These are phyloP conservation scores for Cyclaneusma minus DNA, from an alignment of 2,329 filamentous ascomycete genomes.

Conservation along the genomic window DNA sequence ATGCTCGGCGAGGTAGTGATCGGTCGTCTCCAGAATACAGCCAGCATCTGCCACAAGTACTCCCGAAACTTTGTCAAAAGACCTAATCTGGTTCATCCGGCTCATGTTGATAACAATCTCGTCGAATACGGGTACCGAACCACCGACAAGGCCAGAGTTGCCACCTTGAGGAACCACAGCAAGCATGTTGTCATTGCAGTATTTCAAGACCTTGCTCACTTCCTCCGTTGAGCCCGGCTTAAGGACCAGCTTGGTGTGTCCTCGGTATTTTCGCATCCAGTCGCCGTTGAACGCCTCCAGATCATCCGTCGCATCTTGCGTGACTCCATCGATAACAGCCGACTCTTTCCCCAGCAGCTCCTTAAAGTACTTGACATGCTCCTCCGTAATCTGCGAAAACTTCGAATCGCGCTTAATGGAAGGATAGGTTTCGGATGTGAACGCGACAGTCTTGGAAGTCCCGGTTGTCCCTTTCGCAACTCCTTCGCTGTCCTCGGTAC, in stretches of 20 bases:
- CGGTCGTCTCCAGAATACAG: slow-evolving; percentile 76
- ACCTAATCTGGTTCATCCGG: slow-evolving; percentile 81
- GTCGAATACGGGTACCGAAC: slow-evolving; percentile 92
- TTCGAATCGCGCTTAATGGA: slow-evolving; percentile 63
- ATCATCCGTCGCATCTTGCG: slow-evolving; percentile 58
- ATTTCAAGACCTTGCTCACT: slow-evolving; percentile 78
- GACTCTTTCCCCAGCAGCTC: slow-evolving; percentile 63
- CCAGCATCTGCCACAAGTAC: slow-evolving; percentile 83
- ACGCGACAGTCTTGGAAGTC: slow-evolving; percentile 38
- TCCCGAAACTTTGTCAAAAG: slow-evolving; percentile 86
- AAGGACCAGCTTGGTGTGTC: slow-evolving; percentile 73
- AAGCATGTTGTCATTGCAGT: slow-evolving; percentile 86
- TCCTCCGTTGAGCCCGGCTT: slow-evolving; percentile 75
- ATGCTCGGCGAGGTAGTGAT: slow-evolving; percentile 69
- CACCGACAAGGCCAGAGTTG: slow-evolving; percentile 90
- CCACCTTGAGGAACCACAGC: slow-evolving; percentile 95
- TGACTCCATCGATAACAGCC: slow-evolving; percentile 74
- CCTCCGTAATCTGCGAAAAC: slow-evolving; percentile 56
- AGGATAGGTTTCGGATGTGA: slow-evolving; percentile 78
- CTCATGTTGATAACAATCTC: slow-evolving; percentile 89
- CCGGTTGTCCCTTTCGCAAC: slow-evolving; percentile 13
- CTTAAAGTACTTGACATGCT: slow-evolving; percentile 75
- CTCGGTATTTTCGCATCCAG: slow-evolving; percentile 98
- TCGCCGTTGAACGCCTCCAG: slow-evolving; percentile 88
- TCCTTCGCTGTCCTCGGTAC: slow-evolving; percentile 13